Percentiles rank a stretch among this genome's conserved stretches.
Evolutionary conservation across 768 basidiomycete species (phyloP).

Genomic region (Xerocomus brunneocitrinus): DNA sequence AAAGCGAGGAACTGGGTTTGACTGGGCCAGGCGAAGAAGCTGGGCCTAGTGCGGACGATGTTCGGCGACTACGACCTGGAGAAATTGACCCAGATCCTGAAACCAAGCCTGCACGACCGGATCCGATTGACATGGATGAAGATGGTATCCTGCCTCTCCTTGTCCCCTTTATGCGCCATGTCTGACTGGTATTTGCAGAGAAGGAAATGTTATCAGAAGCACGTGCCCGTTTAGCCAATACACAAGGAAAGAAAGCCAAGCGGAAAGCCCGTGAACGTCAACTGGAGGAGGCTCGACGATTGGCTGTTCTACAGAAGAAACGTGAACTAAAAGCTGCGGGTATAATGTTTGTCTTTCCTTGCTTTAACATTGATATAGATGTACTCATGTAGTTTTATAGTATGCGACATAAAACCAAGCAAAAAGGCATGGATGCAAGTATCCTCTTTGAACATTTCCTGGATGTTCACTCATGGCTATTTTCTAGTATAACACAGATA

Average conservation of each 20-base stretch:
- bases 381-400: constrained; percentile 34
- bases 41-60: constrained; percentile 89
- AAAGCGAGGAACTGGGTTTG: constrained; percentile 90
- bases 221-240: constrained; percentile 95
- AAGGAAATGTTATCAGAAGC: constrained; percentile 99
- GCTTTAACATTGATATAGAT: neutral
- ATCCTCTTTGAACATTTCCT: neutral
- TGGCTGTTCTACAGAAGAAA: constrained; percentile 97
- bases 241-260: constrained; percentile 99
- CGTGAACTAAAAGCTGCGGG: constrained; percentile 96
- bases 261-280: constrained; percentile 97
- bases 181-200: constrained; percentile 44
- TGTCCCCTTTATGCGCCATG: neutral
- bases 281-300: constrained; percentile 88
- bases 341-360: constrained; percentile 66
- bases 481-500: constrained; percentile 90
- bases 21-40: constrained; percentile 75
- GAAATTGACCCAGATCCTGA: constrained; percentile 99
- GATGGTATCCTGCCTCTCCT: constrained; percentile 58
- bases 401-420: constrained; percentile 91
- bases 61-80: constrained; percentile 83
- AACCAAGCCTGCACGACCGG: constrained; percentile 95
- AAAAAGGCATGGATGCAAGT: constrained; percentile 95
- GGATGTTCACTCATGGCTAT: neutral
- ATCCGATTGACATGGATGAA: constrained; percentile 99